phyloP scores from a whole-genome alignment of 495 filamentous ascomycete species.

The Penicillium flavigenum region DNA sequence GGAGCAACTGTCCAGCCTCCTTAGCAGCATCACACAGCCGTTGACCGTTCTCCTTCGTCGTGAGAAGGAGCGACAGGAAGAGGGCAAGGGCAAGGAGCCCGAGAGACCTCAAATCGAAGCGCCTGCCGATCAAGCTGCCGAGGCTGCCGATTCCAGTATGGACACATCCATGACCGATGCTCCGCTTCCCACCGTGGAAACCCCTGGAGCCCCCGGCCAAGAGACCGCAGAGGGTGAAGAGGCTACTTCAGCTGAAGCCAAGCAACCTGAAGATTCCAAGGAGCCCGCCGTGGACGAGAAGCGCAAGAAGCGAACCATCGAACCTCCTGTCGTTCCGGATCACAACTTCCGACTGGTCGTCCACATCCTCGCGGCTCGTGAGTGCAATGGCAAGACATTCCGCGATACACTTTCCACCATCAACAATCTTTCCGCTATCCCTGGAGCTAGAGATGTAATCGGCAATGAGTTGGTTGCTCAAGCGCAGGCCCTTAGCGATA shows the following conservation, averaged over 20 bases:
- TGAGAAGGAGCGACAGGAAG: constrained; percentile 69
- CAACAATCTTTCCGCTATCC: constrained; percentile 93
- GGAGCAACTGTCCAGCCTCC: constrained; percentile 83
- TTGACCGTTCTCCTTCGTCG: constrained; percentile 79
- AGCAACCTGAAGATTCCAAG: constrained; percentile 41
- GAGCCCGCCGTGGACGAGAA: constrained; percentile 53
- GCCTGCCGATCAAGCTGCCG: constrained; percentile 21
- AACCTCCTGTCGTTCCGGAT: constrained; percentile 84
- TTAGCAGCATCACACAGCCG: constrained; percentile 86
- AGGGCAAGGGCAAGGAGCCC: constrained; percentile 57
- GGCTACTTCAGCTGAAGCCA: constrained; percentile 19
- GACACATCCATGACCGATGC: constrained; percentile 48
- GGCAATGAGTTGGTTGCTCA: constrained; percentile 85
- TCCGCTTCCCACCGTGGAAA: constrained; percentile 37
- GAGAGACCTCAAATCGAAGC: constrained; percentile 33
- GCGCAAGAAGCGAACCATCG: constrained; percentile 71
- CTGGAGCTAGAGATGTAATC: constrained; percentile 85
- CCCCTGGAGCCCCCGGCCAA: constrained; percentile 28
- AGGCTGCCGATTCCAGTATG: constrained; percentile 26
- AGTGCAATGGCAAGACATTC: constrained; percentile 96
- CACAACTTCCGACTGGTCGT: constrained; percentile 89
- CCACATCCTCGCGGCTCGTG: constrained; percentile 90
- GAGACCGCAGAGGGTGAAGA: constrained; percentile 25
- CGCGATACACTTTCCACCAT: constrained; percentile 95
- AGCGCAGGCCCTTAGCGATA: constrained; percentile 77